Base-by-base conservation (phyloP, 306 rosid species). In the Dryas drummondii region DNA sequence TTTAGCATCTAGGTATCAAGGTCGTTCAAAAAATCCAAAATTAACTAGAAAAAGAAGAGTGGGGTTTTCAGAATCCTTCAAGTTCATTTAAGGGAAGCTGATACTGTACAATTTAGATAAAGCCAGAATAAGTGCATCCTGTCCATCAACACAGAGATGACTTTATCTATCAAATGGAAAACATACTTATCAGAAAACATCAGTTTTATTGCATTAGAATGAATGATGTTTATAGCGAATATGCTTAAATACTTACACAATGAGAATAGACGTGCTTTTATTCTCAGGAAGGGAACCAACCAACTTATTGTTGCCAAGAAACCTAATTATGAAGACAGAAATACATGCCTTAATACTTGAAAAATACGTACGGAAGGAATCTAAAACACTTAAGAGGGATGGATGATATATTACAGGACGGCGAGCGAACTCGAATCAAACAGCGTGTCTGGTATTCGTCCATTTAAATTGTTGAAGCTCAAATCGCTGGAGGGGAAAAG, bases 221-320 rank as follows among this genome's bases (percentile, higher is more conserved):
- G 8, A 1, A 44, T 42, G 54, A 56, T 19, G 57, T 70, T 22
- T 13, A 47, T 60, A 7, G 58, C 6, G 61, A 12, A 81, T 49
- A 42, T 5, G 27, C 47, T 58, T 60, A 57, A 9, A 19, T 45
- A 81, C 97, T 87, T 80, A 87, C 98, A 93, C 80, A 57, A 80
- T 65, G 32, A 1, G 22, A 88, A 93, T 94, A 72, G 83, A 47
- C 2, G 76, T 6, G 44, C 87, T 82, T 83, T 75, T 89, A 55
- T 72, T 74, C n/a, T 46, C 52, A n/a, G 98, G 98, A 4, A 91
- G 71, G 65, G 88, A 27, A 17, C 97, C 96, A 15, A 5, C 87
- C 48, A 93, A 79, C 74, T 65, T 84, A 72, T 93, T 93, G 79
- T 87, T 89, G 83, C 98, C 96, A 61, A 93, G 98, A n/a, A n/a